Evolutionary conservation across 1,284 basidiomycete genomes (phyloP).

Genomic region (Cryptococcus amylolentus): DNA sequence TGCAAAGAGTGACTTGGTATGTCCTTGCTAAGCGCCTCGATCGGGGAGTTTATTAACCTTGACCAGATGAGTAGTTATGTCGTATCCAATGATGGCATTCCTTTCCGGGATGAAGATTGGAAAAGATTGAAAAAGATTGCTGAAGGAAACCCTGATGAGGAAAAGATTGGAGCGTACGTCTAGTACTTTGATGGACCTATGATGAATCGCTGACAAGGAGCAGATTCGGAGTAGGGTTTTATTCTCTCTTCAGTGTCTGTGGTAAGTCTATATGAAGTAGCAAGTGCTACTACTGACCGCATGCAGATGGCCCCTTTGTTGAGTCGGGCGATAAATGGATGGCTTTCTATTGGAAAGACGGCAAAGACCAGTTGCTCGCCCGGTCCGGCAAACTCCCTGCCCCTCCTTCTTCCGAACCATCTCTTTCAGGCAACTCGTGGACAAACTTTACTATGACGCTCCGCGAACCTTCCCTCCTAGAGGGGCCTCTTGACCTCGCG

Average conservation of each 20-base stretch:
- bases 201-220: background rate
- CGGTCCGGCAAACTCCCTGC: constrained; percentile 66
- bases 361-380: constrained; percentile 77
- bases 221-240: constrained; percentile 54
- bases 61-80: constrained; percentile 50
- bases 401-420: constrained; percentile 32
- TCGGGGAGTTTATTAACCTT: background rate
- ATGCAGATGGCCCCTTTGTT: constrained; percentile 82
- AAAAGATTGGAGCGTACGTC: constrained; percentile 51
- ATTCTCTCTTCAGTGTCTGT: constrained; percentile 53
- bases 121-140: constrained; percentile 70
- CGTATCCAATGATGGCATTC: constrained; percentile 82
- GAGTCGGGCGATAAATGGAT: constrained; percentile 86
- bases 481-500: constrained; percentile 75
- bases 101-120: constrained; percentile 78
- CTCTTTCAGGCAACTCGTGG: constrained; percentile 58
- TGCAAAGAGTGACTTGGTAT: constrained; percentile 58
- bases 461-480: constrained; percentile 77
- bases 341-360: constrained; percentile 96
- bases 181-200: constrained; percentile 1
- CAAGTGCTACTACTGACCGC: background rate
- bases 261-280: constrained; percentile 19
- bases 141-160: constrained; percentile 55
- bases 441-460: constrained; percentile 89
- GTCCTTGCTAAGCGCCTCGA: background rate